Evolutionary conservation across 2,329 filamentous ascomycete species (phyloP), one percentile per base, ranked within the genome.

Genomic region (Epichloe elymi): DNA sequence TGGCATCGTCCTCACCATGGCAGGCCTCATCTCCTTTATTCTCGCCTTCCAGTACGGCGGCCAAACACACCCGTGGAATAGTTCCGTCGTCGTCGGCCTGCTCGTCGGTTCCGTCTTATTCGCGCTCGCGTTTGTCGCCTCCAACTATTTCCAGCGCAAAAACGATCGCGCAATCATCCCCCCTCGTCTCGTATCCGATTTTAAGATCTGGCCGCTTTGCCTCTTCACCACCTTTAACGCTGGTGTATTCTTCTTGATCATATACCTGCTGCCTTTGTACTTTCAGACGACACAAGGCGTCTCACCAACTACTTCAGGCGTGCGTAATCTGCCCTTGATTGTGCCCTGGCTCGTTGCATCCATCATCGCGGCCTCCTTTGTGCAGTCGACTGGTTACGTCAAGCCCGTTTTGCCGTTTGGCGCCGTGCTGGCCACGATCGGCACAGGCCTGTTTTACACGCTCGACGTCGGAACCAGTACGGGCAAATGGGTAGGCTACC

Each of bases 1-100:
- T 1, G 65, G 65, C 12, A 63, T 61, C 3, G 47, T 54, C 15
- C 56, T 65, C 5, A 61, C 67, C 12, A 59, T 64, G 58, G 62
- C 62, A 0, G 58, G 68, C 10, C 64, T 74, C 6, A 60, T 75
- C 19, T 76, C 71, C 55, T 63, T 75, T 14, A 57, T 76, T 0
- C 62, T 78, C 0, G 73, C 72, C n/a, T 62, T 78, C 3, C 72
- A 76, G 51, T 76, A 71, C 70, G 70, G 70, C 35, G 70, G 69
- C 10, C 59, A 59, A 30, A 62, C 62, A 44, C 67, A 70, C 36
- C 50, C 55, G 1, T 65, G 62, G 63, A 51, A 49, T 40, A 51
- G 55, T 49, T 57, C 52, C 17, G 54, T 38, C 19, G 58, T 63
- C 15, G 60, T 58, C 0, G 59, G 56, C 23, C 57, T 69, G 1